Evolutionary conservation across 2,329 filamentous ascomycete genomes (phyloP).

Genomic region (Aureobasidium leucospermi): DNA sequence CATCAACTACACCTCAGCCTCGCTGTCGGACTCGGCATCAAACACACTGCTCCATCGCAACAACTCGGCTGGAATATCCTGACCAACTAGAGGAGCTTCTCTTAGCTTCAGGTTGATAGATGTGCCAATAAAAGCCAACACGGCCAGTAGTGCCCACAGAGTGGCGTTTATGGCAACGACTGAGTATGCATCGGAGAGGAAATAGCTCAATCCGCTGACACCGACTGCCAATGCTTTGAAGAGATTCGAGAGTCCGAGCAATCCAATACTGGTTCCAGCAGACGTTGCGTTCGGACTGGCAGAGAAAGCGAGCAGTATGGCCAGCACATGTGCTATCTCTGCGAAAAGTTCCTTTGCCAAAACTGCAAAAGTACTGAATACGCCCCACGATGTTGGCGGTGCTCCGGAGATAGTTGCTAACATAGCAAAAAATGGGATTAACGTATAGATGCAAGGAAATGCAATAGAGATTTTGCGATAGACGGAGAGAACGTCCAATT

Average conservation of each 20-base stretch:
- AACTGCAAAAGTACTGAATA: constrained; percentile 29
- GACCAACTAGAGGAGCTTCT: constrained; percentile 37
- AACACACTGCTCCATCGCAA: constrained; percentile 41
- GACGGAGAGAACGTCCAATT: constrained; percentile 35
- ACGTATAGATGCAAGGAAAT: constrained; percentile 34
- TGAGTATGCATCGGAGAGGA: constrained; percentile 36
- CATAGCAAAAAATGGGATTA: constrained; percentile 34
- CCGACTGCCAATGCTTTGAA: constrained; percentile 42
- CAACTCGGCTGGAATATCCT: constrained; percentile 36
- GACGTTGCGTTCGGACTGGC: constrained; percentile 41
- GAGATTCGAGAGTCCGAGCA: constrained; percentile 40
- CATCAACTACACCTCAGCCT: constrained; percentile 10
- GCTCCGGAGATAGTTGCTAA: constrained; percentile 21
- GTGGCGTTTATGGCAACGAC: constrained; percentile 38
- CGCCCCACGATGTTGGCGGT: constrained; percentile 12
- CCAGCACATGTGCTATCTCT: constrained; percentile 35
- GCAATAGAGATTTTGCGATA: constrained; percentile 35
- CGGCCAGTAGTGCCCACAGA: constrained; percentile 37
- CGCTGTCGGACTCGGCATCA: constrained; percentile 31
- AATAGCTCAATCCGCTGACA: constrained; percentile 39
- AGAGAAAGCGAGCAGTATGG: constrained; percentile 40
- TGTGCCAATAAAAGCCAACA: constrained; percentile 35
- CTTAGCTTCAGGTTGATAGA: constrained; percentile 38
- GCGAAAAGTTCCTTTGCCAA: constrained; percentile 38
- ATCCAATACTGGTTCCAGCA: constrained; percentile 41